phyloP scores from a whole-genome alignment of 2,329 filamentous ascomycete genomes.

The Pseudocercospora fuligena region DNA sequence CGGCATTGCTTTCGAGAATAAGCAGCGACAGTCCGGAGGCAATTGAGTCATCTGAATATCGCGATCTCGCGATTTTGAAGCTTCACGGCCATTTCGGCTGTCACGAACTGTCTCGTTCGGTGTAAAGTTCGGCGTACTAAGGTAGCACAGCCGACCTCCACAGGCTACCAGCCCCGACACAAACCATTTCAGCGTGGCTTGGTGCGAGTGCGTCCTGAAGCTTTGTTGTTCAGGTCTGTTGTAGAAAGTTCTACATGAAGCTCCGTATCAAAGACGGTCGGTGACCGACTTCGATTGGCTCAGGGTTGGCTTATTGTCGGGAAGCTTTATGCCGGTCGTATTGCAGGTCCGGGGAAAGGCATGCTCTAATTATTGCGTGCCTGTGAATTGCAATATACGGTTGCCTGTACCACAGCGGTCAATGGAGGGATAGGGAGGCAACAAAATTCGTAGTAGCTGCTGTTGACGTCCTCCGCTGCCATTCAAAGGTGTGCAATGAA shows the following conservation, averaged over 20 bases:
- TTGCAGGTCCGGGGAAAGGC: conserved; percentile 3
- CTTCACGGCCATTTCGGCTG: too few relatives aligned
- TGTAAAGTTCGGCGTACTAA: too few relatives aligned
- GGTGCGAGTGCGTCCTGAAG: neutral
- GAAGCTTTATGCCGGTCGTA: neutral
- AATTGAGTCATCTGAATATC: too few relatives aligned
- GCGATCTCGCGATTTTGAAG: too few relatives aligned
- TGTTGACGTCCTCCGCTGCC: neutral
- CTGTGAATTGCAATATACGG: neutral
- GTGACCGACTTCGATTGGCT: neutral
- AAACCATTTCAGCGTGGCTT: neutral
- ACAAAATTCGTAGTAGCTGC: neutral
- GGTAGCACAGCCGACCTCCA: too few relatives aligned
- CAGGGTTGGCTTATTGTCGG: neutral
- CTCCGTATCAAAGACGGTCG: conserved; percentile 1
- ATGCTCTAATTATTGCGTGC: neutral
- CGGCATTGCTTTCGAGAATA: too few relatives aligned
- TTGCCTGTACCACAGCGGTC: neutral
- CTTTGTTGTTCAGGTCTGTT: neutral
- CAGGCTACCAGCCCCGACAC: neutral
- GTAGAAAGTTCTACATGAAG: neutral
- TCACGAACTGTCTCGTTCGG: too few relatives aligned
- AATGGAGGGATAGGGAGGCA: neutral
- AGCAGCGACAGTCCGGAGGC: too few relatives aligned
- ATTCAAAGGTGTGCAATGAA: neutral